Evolutionary conservation across 179 eudicot genomes (phyloP), one percentile per base, ranked within the genome.

Genomic region (Camellia oleifera): DNA sequence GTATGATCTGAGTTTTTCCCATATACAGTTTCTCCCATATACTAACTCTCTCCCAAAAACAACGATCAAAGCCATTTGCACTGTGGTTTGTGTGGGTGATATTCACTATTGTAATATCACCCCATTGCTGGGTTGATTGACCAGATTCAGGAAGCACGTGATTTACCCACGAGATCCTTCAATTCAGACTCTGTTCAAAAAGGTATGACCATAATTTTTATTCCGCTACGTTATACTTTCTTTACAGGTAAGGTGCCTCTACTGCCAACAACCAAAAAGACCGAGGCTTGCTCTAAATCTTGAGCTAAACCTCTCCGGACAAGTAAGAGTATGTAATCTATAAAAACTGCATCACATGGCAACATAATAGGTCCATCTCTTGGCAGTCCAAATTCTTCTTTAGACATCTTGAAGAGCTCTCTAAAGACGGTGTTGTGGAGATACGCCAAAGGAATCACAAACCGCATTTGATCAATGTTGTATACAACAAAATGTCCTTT

Each of bases 401-500:
- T 89, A 20, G 90, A 84, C 84, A 86, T 83, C 53, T 72, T 75
- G 7, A 89, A 79, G 52, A 91, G 84, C 65, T 88, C 84, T 71
- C 63, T 78, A 44, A 91, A 60, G 54, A 86, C 81, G 10, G 56
- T 61, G 3, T 17, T 84, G 40, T 82, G 53, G 0, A 87, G 81
- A 66, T 76, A 87, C 0, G 23, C 84, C 52, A 89, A 71, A 6
- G 88, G 87, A 78, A 89, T 77, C 82, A 80, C 81, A 56, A 84
- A 89, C 12, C 92, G 81, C 14, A 53, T 87, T 50, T 42, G 72
- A 54, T 88, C 89, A 20, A 62, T 61, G 2, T 87, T 78, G 83
- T 86, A 89, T 8, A 86, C 78, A 5, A 77, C 81, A 79, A 89
- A 89, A 62, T 88, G 88, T n/a, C 89, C 90, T 76, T 88, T 82